Percentiles rank a stretch among this genome's conserved stretches.
phyloP scores from a whole-genome alignment of 176 grass and related monocot species.

The Eremochloa ophiuroides region DNA sequence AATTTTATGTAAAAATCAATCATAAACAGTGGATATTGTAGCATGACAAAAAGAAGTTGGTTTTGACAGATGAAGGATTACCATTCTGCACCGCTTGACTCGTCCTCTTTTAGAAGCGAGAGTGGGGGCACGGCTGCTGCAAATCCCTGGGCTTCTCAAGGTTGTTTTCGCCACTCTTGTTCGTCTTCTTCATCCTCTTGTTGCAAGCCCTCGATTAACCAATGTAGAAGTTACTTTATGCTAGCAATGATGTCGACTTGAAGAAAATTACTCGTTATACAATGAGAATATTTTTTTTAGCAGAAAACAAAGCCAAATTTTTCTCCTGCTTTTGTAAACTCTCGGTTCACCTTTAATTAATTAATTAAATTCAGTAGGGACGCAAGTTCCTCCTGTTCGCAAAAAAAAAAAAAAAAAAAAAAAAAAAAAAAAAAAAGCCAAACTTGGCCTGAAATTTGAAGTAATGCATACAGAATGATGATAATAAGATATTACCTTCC shows the following conservation, averaged over 20 bases:
- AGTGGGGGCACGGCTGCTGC: slow-evolving; percentile 11
- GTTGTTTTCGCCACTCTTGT: neutral
- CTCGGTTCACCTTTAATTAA: too few species aligned
- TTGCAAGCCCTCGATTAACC: neutral
- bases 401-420: too few species aligned
- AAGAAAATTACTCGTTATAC: neutral
- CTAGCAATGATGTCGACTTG: neutral
- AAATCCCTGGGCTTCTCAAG: slow-evolving; percentile 83
- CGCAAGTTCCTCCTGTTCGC: too few species aligned
- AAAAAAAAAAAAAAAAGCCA: too few species aligned
- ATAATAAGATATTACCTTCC: neutral
- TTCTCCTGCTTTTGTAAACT: too few species aligned
- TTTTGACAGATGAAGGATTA: slow-evolving; percentile 75
- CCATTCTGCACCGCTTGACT: slow-evolving; percentile 67
- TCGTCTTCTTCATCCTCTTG: neutral
- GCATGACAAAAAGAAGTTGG: slow-evolving; percentile 8
- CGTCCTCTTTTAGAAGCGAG: slow-evolving; percentile 41
- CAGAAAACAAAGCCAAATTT: neutral
- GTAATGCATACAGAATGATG: neutral
- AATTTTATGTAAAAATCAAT: neutral
- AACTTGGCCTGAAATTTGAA: neutral
- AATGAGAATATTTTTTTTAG: neutral
- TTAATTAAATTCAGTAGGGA: too few species aligned
- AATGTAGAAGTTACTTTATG: neutral
- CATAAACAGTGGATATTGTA: neutral